phyloP scores from a whole-genome alignment of 257 asterid genomes.

The Lavandula angustifolia region DNA sequence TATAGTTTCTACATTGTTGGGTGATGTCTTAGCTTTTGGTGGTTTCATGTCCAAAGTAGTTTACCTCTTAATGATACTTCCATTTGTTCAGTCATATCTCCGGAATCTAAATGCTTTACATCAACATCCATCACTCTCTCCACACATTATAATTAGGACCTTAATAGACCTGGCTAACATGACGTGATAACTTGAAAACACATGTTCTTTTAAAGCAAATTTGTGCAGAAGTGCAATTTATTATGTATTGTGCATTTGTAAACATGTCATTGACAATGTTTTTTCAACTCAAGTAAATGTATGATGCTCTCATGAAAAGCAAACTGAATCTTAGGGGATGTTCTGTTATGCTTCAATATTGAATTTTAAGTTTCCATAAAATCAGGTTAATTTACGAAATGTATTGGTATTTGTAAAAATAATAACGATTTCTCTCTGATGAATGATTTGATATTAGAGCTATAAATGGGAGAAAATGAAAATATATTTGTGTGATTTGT shows the following conservation, averaged over 20 bases:
- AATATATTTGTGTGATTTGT: no score
- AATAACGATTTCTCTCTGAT: no score
- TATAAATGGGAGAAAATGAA: no score
- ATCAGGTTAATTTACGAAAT: no score
- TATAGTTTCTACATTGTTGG: conserved; percentile 25
- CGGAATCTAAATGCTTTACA: conserved; percentile 7
- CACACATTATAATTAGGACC: conserved; percentile 2
- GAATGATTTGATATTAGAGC: no score
- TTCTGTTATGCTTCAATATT: no score
- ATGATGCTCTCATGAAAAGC: conserved; percentile 7
- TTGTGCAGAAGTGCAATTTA: not conserved
- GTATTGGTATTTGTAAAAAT: no score
- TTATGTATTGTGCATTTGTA: conserved; percentile 21
- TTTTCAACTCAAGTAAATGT: not conserved
- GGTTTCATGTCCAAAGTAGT: not conserved
- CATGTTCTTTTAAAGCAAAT: conserved; percentile 1
- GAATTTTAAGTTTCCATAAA: not conserved
- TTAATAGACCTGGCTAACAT: conserved; percentile 12
- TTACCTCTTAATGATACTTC: conserved; percentile 27
- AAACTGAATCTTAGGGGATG: not conserved
- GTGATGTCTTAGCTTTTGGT: not conserved
- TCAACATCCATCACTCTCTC: conserved; percentile 23
- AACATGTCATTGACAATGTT: not conserved
- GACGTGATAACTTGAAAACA: not conserved
- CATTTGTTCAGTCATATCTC: conserved; percentile 25